Base-by-base conservation (phyloP, 2,329 filamentous ascomycete species). In the Pyrenophora tritici-repentis region DNA sequence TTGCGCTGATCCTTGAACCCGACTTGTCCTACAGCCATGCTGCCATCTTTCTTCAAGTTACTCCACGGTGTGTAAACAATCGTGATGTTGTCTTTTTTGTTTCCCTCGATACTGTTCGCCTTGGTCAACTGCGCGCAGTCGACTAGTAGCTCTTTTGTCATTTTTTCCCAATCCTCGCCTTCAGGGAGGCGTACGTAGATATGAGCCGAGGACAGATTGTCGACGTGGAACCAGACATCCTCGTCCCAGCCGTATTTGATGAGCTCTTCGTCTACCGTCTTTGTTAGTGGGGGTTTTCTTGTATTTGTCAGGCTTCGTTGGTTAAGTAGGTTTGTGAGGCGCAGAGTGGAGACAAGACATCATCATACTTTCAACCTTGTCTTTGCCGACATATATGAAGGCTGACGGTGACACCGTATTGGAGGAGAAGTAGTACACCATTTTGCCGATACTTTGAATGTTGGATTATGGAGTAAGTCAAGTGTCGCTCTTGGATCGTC, bases 121-220 rank as follows among this genome's bases (percentile, higher is more conserved):
- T 99, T 99, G 50, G 94, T 99, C 65, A 99, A 81, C 75, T 99
- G 94, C n/a, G 90, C 94, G 66, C 94, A 91, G 75, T 99, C 94
- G 60, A 81, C 84, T 53, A 99, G 72, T 22, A 99, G 81, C 3
- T 84, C 83, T 55, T 85, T 70, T 0, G 90, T 86, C 52, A 99
- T 90, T 36, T 81, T 76, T 42, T 97, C 91, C 94, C 94, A 99
- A 34, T 83, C 80, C 61, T 94, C 85, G 50, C 86, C 88, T 36
- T 93, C 86, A 13, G 79, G 81, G 62, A 97, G 82, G 29, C 94
- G 88, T 29, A 99, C 84, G 76, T 99, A 99, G 66, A 99, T 91
- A 76, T 99, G 94, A 2, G 94, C 94, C 64, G 90, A 95, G 35
- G 92, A 97, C 29, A 99, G 83, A 73, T 99, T 99, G 80, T 99